Evolutionary conservation across 805 yeast genomes (phyloP).

Genomic region (Isabelozyma pseudorhagii): DNA sequence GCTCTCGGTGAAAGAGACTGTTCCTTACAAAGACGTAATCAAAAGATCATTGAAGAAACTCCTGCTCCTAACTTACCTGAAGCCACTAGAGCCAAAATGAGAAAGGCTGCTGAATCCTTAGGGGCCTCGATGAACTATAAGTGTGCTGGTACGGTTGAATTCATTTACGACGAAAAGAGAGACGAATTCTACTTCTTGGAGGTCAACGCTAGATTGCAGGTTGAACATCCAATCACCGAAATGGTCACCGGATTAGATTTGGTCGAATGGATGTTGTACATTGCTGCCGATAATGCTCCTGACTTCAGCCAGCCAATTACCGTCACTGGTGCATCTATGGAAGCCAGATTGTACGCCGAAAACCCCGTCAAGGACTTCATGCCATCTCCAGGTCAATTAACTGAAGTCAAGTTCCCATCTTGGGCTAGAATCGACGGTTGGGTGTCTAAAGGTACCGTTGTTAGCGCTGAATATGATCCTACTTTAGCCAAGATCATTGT

Average conservation of each 20-base stretch:
- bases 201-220: conserved; percentile 95
- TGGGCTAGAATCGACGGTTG: conserved; percentile 96
- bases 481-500: conserved; percentile 95
- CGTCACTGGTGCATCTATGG: conserved; percentile 89
- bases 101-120: conserved; percentile 79
- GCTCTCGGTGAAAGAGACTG: conserved; percentile 98
- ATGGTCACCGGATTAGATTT: conserved; percentile 90
- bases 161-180: conserved; percentile 79
- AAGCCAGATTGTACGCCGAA: conserved; percentile 94
- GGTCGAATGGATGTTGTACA: conserved; percentile 94
- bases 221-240: conserved; percentile 97
- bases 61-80: conserved; percentile 95
- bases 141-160: conserved; percentile 98
- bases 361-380: conserved; percentile 92
- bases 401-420: conserved; percentile 78
- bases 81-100: conserved; percentile 67
- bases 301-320: conserved; percentile 59
- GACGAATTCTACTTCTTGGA: conserved; percentile 93
- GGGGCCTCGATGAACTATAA: conserved; percentile 84
- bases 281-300: conserved; percentile 89
- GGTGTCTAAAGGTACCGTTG: conserved; percentile 83
- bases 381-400: conserved; percentile 95
- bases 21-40: conserved; percentile 95
- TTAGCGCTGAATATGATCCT: conserved; percentile 94
- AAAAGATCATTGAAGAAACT: conserved; percentile 93